These are phyloP conservation scores for Hortiboletus flavorubellus DNA, from an alignment of 768 basidiomycete species.

Conservation along the genomic window DNA sequence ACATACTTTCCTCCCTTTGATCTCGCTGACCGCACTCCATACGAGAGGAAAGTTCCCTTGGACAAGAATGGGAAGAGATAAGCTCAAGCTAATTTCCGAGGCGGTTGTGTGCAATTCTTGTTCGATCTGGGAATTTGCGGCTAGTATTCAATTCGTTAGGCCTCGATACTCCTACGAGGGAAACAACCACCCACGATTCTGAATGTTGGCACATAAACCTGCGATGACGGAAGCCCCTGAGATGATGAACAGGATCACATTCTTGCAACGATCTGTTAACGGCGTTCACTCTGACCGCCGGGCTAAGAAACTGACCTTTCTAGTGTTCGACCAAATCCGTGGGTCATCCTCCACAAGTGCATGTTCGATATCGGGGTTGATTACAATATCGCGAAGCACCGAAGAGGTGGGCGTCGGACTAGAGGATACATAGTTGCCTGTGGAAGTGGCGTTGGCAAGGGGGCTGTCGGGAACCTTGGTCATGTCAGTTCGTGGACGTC, in stretches of 20 bases:
- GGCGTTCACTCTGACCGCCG: not conserved
- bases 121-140: constrained; percentile 66
- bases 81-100: constrained; percentile 60
- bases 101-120: constrained; percentile 56
- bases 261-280: constrained; percentile 11
- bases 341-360: constrained; percentile 56
- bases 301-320: constrained; percentile 43
- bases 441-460: not conserved
- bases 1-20: constrained; percentile 68
- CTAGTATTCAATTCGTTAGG: constrained; percentile 33
- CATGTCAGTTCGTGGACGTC: constrained; percentile 3
- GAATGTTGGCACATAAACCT: constrained; percentile 27
- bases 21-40: constrained; percentile 38
- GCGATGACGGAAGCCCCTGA: constrained; percentile 31
- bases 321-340: constrained; percentile 51
- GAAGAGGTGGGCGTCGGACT: not conserved
- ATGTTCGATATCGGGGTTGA: constrained; percentile 37
- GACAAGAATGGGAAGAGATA: constrained; percentile 68
- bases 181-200: constrained; percentile 24
- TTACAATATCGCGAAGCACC: not conserved
- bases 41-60: constrained; percentile 54
- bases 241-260: constrained; percentile 19
- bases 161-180: not conserved
- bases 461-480: constrained; percentile 1
- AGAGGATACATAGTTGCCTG: not conserved